Evolutionary conservation across 495 filamentous ascomycete genomes (phyloP).

Genomic region (Xylaria flabelliformis): DNA sequence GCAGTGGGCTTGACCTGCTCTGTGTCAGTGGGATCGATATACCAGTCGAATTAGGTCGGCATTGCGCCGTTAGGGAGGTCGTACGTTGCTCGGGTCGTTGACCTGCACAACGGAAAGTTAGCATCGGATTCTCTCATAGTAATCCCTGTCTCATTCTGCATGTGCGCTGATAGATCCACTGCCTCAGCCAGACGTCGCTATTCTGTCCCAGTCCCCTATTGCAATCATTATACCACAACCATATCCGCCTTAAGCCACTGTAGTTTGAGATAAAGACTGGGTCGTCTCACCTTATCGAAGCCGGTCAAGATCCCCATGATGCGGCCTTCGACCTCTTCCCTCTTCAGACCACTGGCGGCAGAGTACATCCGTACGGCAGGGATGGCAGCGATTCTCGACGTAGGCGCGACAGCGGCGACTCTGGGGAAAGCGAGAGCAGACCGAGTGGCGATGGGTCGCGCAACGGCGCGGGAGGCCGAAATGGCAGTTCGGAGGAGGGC

Average conservation of each 20-base stretch:
- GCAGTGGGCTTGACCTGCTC: slow-evolving; percentile 76
- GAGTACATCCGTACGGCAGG: slow-evolving; percentile 83
- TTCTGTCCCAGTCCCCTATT: not conserved
- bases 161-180: slow-evolving; percentile 8
- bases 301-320: slow-evolving; percentile 91
- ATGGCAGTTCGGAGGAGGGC: slow-evolving; percentile 72
- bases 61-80: slow-evolving; percentile 31
- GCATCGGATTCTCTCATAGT: slow-evolving; percentile 27
- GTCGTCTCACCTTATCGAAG: slow-evolving; percentile 89
- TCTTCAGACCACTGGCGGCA: slow-evolving; percentile 73
- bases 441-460: slow-evolving; percentile 64
- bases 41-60: not conserved
- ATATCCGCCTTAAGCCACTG: not conserved
- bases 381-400: slow-evolving; percentile 57
- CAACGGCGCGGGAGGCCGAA: slow-evolving; percentile 57
- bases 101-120: slow-evolving; percentile 58
- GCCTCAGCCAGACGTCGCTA: not conserved
- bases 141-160: not conserved
- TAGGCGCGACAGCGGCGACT: slow-evolving; percentile 62
- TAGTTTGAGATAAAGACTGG: not conserved
- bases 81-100: slow-evolving; percentile 77
- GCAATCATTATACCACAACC: not conserved
- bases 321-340: slow-evolving; percentile 86
- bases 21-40: slow-evolving; percentile 30
- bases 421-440: slow-evolving; percentile 53